phyloP scores from a whole-genome alignment of 345 rosid species.

The Cardiospermum halicacabum region DNA sequence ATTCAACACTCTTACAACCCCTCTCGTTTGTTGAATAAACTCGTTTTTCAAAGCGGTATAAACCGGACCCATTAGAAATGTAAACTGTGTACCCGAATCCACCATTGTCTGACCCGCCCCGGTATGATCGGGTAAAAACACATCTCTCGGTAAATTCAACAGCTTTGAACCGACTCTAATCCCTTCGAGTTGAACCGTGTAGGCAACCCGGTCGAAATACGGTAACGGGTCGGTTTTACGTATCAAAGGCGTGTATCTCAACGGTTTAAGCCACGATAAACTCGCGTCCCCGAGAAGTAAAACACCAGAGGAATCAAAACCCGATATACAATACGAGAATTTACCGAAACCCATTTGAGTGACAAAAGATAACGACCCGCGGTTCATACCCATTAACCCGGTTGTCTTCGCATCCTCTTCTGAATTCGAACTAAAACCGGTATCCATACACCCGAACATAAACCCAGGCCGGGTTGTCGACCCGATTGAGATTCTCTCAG shows the following conservation, averaged over 20 bases:
- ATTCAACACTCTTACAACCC: conserved; percentile 33
- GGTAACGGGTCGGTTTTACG: conserved; percentile 53
- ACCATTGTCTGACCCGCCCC: conserved; percentile 89
- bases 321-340: conserved; percentile 83
- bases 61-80: conserved; percentile 62
- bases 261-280: conserved; percentile 40
- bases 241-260: conserved; percentile 62
- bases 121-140: conserved; percentile 62
- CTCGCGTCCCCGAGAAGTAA: conserved; percentile 56
- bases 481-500: conserved; percentile 44
- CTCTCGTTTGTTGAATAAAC: conserved; percentile 43
- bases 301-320: conserved; percentile 56
- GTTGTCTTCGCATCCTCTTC: conserved; percentile 62
- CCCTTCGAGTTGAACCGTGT: conserved; percentile 61
- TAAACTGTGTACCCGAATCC: conserved; percentile 78
- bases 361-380: conserved; percentile 66
- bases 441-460: conserved; percentile 73
- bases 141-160: conserved; percentile 45
- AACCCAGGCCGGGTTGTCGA: conserved; percentile 33
- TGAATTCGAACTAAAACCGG: conserved; percentile 51
- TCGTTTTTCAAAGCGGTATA: conserved; percentile 53
- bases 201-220: conserved; percentile 65
- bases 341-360: conserved; percentile 59
- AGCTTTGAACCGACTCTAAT: conserved; percentile 46
- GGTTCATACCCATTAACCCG: conserved; percentile 84